phyloP scores from a whole-genome alignment of 73 alveolate species.

The Paramecium tetraurelia region DNA sequence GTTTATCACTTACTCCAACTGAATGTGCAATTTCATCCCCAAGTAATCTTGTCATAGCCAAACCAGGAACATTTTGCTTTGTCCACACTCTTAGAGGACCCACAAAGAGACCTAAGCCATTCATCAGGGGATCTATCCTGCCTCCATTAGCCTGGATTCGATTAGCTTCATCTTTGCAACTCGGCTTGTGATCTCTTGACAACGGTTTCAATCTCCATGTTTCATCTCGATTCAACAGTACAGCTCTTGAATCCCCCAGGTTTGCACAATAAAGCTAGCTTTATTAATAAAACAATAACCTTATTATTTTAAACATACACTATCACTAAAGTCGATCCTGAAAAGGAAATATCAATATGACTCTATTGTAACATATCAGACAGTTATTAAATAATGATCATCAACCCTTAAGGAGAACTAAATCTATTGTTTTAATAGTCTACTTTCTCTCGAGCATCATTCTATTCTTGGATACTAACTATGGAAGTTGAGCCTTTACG shows the following conservation, averaged over 20 bases:
- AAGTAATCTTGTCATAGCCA: constrained; percentile 70
- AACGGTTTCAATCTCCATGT: constrained; percentile 74
- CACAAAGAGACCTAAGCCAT: constrained; percentile 55
- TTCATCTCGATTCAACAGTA: constrained; percentile 60
- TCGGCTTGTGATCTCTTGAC: constrained; percentile 98
- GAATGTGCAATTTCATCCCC: constrained; percentile 60
- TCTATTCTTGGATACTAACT: not conserved
- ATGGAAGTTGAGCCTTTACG: constrained; percentile 23
- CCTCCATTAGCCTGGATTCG: constrained; percentile 85
- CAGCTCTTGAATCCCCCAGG: constrained; percentile 93
- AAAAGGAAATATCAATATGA: constrained; percentile 60
- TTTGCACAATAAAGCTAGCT: constrained; percentile 75
- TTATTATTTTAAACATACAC: constrained; percentile 34
- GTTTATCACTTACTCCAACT: not conserved
- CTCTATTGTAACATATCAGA: constrained; percentile 5
- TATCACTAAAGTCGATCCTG: constrained; percentile 73
- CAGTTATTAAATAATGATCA: not conserved
- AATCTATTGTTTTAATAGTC: not conserved
- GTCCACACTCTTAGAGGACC: constrained; percentile 77
- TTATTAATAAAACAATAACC: not conserved
- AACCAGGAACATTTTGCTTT: constrained; percentile 66
- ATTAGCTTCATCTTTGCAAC: constrained; percentile 85
- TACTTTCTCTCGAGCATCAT: not conserved
- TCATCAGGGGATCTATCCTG: constrained; percentile 76
- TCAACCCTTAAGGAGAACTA: not conserved